These are phyloP conservation scores for Ogataea ganodermae DNA, from an alignment of 805 yeast species.

Conservation along the genomic window DNA sequence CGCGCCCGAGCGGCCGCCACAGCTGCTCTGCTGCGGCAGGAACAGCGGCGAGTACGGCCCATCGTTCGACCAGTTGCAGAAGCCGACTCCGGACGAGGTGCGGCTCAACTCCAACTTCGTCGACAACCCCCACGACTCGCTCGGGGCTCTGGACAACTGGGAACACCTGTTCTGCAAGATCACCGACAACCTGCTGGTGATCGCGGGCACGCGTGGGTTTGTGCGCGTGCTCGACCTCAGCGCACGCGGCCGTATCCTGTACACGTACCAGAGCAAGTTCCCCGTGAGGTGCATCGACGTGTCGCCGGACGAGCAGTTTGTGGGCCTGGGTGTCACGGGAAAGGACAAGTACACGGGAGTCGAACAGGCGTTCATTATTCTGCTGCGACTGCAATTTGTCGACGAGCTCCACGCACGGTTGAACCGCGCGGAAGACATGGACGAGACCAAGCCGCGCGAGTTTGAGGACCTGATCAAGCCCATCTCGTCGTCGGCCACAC, in stretches of 20 bases:
- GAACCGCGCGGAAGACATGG: background rate
- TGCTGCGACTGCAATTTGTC: constrained; percentile 40
- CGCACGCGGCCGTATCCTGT: constrained; percentile 60
- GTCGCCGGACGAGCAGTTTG: constrained; percentile 59
- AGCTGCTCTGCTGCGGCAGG: constrained; percentile 65
- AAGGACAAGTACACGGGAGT: constrained; percentile 65
- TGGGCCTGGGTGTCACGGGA: constrained; percentile 84
- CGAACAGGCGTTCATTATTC: constrained; percentile 74
- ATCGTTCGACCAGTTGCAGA: constrained; percentile 41
- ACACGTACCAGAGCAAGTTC: constrained; percentile 67
- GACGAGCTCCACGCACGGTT: constrained; percentile 10
- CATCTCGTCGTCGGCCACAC: constrained; percentile 14
- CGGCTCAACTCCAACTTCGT: constrained; percentile 32
- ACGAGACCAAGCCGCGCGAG: constrained; percentile 11
- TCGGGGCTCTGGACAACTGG: constrained; percentile 49
- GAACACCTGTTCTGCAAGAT: constrained; percentile 61
- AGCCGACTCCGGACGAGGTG: constrained; percentile 23
- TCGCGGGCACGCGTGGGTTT: constrained; percentile 74
- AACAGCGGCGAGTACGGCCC: constrained; percentile 68
- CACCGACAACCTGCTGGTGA: constrained; percentile 58
- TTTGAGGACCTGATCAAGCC: constrained; percentile 23
- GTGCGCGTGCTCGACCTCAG: constrained; percentile 64
- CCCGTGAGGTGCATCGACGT: constrained; percentile 80
- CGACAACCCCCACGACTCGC: constrained; percentile 30
- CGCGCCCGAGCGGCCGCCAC: constrained; percentile 50